A percentile compares a stretch with the other conserved stretches of the same genome.
Conservation (phyloP, 345 rosid genomes). For the Sisymbrium altissimum region DNA sequence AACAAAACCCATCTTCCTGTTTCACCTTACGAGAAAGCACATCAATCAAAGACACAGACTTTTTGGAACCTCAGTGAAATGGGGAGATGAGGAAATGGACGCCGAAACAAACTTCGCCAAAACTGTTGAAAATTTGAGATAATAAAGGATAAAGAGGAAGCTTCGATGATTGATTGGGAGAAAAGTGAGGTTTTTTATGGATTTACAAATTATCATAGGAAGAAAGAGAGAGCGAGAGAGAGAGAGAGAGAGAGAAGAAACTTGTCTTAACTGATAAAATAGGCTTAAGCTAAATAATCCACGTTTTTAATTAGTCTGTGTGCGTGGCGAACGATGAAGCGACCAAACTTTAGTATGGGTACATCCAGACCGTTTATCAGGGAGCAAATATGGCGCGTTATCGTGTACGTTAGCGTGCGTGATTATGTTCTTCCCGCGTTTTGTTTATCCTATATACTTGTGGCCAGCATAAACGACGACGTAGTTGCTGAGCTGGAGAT, state of each 20-base stretch:
- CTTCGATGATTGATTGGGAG: too few species aligned
- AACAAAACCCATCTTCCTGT: constrained; percentile 41
- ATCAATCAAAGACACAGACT: too few species aligned
- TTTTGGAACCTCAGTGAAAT: neutral
- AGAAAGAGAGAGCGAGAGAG: neutral
- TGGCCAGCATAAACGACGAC: too few species aligned
- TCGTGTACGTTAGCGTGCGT: neutral
- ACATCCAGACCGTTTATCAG: neutral
- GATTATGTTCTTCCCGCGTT: constrained; percentile 12
- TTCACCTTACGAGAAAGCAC: neutral
- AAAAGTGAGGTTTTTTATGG: neutral
- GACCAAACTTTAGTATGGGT: neutral
- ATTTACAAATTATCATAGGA: neutral
- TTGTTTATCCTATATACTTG: too few species aligned
- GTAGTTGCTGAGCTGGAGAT: too few species aligned
- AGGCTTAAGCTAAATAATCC: too few species aligned
- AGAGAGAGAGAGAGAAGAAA: neutral
- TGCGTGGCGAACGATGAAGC: neutral
- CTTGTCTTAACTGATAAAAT: neutral
- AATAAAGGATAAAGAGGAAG: neutral
- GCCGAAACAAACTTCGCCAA: neutral
- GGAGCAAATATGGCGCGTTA: neutral
- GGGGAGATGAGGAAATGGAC: neutral
- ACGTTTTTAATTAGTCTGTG: neutral
- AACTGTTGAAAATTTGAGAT: neutral